Evolutionary conservation across 768 basidiomycete species (phyloP), one percentile per base, ranked within the genome.

Genomic region (Boletus speciosus): DNA sequence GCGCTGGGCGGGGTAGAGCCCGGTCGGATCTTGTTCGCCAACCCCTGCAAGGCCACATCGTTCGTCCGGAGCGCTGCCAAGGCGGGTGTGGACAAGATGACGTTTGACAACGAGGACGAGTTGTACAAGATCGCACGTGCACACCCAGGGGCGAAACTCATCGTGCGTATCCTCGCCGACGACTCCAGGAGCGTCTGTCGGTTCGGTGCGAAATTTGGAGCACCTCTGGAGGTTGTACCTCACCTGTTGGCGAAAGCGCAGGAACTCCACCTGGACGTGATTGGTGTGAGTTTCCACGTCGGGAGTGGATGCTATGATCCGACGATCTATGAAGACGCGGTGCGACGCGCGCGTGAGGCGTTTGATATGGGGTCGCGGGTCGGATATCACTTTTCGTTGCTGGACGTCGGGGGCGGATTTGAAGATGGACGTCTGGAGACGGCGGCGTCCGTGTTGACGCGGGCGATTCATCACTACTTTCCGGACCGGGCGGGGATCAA

Each of bases 81-180:
- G 62, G 72, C 76, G 32, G 85, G 89, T 21, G 95, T 98, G 49
- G 81, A 92, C 66, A 85, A 81, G 75, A 97, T 98, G 96, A 98
- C 96, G 6, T 99, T 99, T 68, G 97, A 99, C 76, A 99, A 98
- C 72, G 81, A 82, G 38, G 97, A 99, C 73, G 97, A 99, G 69
- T 76, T 99, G 16, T 81, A 88, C 83, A 99, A 99, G 76, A 83
- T 98, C 56, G 84, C 89, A 16, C 85, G 88, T 34, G 73, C 78
- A 6, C 85, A 94, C 69, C 91, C 94, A 0, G 63, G 71, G 32
- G 95, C 97, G 9, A 86, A 91, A 72, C 82, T 97, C 44, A 85
- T 98, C 61, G 73, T 98, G 36, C 91, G 97, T 61, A 98, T 99
- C 69, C 78, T 98, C 44, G 94, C 96, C n/a, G 97, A 99, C 73